phyloP scores from a whole-genome alignment of 768 basidiomycete species.

The Chalciporus piperatus region DNA sequence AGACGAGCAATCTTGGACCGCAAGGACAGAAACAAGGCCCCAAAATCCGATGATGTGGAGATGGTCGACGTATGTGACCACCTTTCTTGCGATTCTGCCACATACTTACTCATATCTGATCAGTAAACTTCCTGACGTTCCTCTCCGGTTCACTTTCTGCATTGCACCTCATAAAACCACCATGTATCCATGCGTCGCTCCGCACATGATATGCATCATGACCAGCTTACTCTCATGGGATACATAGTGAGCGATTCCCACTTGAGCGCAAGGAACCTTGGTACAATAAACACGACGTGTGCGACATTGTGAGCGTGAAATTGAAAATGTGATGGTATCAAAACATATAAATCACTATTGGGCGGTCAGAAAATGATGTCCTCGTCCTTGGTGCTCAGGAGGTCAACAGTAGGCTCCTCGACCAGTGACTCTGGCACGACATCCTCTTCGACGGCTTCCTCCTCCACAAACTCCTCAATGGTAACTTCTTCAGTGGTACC shows the following conservation, averaged over 20 bases:
- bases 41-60: constrained; percentile 63
- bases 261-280: constrained; percentile 8
- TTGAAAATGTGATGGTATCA: constrained; percentile 14
- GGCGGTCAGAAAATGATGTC: constrained; percentile 84
- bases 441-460: constrained; percentile 19
- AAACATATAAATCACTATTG: not conserved
- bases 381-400: constrained; percentile 83
- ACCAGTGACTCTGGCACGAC: constrained; percentile 11
- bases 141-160: constrained; percentile 9
- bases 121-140: constrained; percentile 21
- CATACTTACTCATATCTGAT: constrained; percentile 9
- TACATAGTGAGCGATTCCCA: not conserved
- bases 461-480: constrained; percentile 18
- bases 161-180: constrained; percentile 44
- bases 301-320: not conserved
- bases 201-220: constrained; percentile 59
- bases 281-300: constrained; percentile 7
- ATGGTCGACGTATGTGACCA: constrained; percentile 68
- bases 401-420: constrained; percentile 46
- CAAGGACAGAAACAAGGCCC: constrained; percentile 73
- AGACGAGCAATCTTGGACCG: constrained; percentile 86
- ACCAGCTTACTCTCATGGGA: constrained; percentile 14
- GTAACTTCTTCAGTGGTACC: constrained; percentile 75
- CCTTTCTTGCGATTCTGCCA: constrained; percentile 7
- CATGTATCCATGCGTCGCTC: constrained; percentile 64